Base-by-base conservation (phyloP, 805 yeast genomes). In the Starmerella sirachaensis region DNA sequence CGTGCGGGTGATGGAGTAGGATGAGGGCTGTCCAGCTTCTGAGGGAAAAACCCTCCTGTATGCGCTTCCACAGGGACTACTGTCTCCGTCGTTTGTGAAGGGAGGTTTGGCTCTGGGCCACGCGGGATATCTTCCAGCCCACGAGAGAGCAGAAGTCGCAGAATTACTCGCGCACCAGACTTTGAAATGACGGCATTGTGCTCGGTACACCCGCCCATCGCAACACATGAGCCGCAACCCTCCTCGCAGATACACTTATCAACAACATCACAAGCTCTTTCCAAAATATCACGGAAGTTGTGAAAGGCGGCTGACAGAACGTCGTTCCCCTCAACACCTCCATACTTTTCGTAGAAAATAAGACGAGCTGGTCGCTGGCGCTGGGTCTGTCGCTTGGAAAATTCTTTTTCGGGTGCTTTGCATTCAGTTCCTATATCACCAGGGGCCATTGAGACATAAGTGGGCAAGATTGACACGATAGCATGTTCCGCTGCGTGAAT, bases 401-500 rank as follows among this genome's bases (percentile, higher is more conserved):
- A 21, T 54, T 91, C 99, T 51, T 91, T 91, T 47, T 85, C 94
- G 0, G 98, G 96, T 0, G 97, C 96, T 52, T 91, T 91, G 58
- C 99, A 91, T 57, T 91, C 99, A 0, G 97, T 83, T 31, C 71
- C 72, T 11, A 91, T 68, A 49, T 91, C 98, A 2, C 53, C 54
- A 1, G 59, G 57, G 1, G 83, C 81, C 13, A 82, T 75, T 10
- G 75, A 73, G 4, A 85, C 74, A 42, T 72, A 76, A 19, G 77
- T 57, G 0, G 96, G 93, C 19, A 86, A 55, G 41, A 82, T 67
- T 32, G 81, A 76, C 69, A 91, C 76, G 1, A 91, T 61, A 0
- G 84, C 84, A 62, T 91, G 99, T 47, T 85, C 88, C 0, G 94
- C 93, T 2, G 93, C 96, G 61, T 91, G 99, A n/a, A 91, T 82